A percentile compares a stretch with the other conserved stretches of the same genome.
phyloP scores from a whole-genome alignment of 1,284 basidiomycete species.

The Leucoagaricus sp. region DNA sequence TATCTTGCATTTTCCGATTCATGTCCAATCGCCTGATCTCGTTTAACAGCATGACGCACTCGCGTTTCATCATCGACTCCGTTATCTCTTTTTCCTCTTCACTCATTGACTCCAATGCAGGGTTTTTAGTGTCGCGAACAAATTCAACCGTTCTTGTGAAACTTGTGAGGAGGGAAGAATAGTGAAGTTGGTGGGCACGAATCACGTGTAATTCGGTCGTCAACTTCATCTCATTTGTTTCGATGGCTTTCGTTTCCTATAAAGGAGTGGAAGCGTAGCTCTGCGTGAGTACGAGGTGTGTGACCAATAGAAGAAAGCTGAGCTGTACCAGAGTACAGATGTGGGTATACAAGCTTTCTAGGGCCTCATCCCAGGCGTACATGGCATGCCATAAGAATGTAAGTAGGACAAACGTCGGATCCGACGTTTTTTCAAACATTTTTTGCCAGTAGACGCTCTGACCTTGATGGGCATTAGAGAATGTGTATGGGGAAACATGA shows the following conservation, averaged over 20 bases:
- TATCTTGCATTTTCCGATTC: constrained; percentile 44
- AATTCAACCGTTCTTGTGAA: constrained; percentile 40
- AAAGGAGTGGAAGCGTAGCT: background rate
- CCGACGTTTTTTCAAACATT: constrained; percentile 42
- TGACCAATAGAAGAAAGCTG: too few relatives aligned
- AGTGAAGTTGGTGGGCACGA: constrained; percentile 41
- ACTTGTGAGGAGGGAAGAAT: constrained; percentile 39
- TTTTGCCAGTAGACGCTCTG: constrained; percentile 57
- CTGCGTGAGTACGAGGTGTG: too few relatives aligned
- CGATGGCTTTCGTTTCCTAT: constrained; percentile 38
- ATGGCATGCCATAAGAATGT: constrained; percentile 55
- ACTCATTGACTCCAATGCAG: constrained; percentile 32
- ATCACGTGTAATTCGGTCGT: constrained; percentile 39
- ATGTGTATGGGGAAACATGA: background rate
- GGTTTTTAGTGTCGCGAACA: constrained; percentile 40
- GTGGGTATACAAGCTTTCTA: constrained; percentile 47
- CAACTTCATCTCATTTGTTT: constrained; percentile 32
- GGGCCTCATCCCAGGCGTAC: constrained; percentile 58
- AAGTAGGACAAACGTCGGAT: constrained; percentile 53
- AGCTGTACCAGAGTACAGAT: constrained; percentile 40
- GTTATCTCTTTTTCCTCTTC: constrained; percentile 13
- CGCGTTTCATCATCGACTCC: constrained; percentile 36
- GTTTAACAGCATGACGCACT: constrained; percentile 43
- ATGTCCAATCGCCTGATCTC: constrained; percentile 49
- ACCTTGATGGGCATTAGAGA: constrained; percentile 33